Evolutionary conservation across 2,329 filamentous ascomycete species (phyloP), one percentile per base, ranked within the genome.

Genomic region (Talaromyces amestolkiae): DNA sequence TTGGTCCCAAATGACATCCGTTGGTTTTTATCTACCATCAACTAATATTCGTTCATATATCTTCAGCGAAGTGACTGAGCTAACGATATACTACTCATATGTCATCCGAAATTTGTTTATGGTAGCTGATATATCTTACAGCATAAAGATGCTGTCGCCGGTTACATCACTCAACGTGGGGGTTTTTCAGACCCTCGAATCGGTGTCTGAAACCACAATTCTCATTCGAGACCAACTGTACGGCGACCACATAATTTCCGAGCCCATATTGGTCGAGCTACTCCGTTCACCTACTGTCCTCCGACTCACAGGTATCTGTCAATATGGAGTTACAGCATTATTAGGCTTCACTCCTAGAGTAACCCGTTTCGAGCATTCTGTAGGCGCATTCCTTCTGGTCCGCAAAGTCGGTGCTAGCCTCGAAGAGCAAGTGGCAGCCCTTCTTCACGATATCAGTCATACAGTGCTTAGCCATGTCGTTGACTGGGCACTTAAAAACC

Each of bases 401-500:
- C 77, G 77, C 56, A 72, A 68, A 47, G 77, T 76, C 1, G 75
- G 76, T 15, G 77, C 68, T 24, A 70, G 63, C 35, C 22, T 80
- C 2, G 76, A 74, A 24, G 78, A 80, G 67, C 78, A 80, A 65
- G 71, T 78, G 37, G 74, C 77, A 15, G 78, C 74, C 3, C 72
- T 80, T 17, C 73, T 80, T 7, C 77, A 80, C 63, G 77, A 80
- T 60, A 72, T 80, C 66, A 74, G 73, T 65, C 77, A 80, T 67
- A 80, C 78, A 19, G 70, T 72, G 51, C 75, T 80, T 68, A 80
- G 78, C 65, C 77, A 80, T 68, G 77, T 79, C 37, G 73, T 79
- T 9, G 78, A 80, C 66, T 72, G 73, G 67, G 78, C 76, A 6
- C 70, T 80, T 13, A 74, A 74, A 2, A 69, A 75, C 3, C 47